Conservation (phyloP, 2,329 filamentous ascomycete species). For the Tolypocladium inflatum region DNA sequence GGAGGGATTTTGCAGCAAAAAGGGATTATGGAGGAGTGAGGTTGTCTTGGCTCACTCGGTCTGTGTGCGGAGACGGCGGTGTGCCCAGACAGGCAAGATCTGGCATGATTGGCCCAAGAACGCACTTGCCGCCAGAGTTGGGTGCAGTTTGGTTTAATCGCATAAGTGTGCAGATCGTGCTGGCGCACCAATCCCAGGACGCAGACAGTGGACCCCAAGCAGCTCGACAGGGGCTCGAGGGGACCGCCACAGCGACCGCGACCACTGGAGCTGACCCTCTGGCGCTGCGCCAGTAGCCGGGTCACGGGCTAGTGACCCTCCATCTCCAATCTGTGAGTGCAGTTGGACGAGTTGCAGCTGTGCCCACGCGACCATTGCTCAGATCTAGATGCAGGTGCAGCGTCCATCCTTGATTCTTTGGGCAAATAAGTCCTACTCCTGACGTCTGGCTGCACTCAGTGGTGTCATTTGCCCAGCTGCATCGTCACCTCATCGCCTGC, state of each 20-base stretch:
- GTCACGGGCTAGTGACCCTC: not conserved
- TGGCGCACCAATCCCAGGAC: not conserved
- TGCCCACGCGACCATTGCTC: not conserved
- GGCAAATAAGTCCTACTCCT: not conserved
- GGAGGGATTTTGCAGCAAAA: not conserved
- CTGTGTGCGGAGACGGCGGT: not conserved
- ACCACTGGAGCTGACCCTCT: not conserved
- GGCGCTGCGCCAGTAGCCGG: not conserved
- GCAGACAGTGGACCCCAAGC: not conserved
- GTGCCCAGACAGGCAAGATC: not conserved
- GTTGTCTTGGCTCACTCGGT: not conserved
- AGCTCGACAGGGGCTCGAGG: not conserved
- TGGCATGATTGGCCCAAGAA: not conserved
- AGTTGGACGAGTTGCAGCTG: not conserved
- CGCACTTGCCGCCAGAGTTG: not conserved
- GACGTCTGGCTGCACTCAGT: not conserved
- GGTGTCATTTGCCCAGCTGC: not conserved
- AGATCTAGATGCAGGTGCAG: constrained; percentile 1
- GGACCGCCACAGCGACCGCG: not conserved
- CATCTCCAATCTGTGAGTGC: not conserved
- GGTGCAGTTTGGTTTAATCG: not conserved
- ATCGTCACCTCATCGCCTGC: not conserved
- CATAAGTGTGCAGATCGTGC: not conserved
- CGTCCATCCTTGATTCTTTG: not conserved
- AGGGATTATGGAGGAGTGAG: not conserved